Evolutionary conservation across 208 protist genomes (phyloP).

Genomic region (Herpetomonas samuelpessoai): DNA sequence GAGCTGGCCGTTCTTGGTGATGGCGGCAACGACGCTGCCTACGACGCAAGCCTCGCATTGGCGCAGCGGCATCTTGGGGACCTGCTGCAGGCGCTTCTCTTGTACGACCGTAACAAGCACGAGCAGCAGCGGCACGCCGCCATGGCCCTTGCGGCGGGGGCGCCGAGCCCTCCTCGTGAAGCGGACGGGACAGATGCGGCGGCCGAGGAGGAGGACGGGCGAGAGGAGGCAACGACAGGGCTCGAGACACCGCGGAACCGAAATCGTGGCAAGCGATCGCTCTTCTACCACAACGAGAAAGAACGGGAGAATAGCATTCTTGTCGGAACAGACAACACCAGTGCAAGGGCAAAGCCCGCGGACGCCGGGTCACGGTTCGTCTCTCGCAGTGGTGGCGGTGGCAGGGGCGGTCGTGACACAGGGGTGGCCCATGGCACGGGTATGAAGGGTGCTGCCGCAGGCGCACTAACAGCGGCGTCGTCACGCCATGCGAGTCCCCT

Average conservation of each 20-base stretch:
- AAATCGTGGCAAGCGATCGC: constrained; percentile 34
- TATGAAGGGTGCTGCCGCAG: neutral
- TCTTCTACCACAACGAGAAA: constrained; percentile 29
- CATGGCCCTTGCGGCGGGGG: neutral
- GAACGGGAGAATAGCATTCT: constrained; percentile 7
- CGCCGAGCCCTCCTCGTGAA: neutral
- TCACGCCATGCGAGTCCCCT: constrained; percentile 19
- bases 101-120: constrained; percentile 17
- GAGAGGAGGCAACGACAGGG: constrained; percentile 5
- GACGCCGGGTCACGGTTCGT: constrained; percentile 12
- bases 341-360: neutral
- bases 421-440: neutral
- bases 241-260: constrained; percentile 24
- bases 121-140: constrained; percentile 14
- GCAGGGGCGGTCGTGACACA: neutral
- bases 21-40: too few species aligned
- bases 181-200: neutral
- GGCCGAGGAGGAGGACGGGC: neutral
- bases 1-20: neutral
- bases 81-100: constrained; percentile 12
- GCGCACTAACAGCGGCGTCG: neutral
- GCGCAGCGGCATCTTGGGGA: constrained; percentile 6
- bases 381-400: constrained; percentile 5
- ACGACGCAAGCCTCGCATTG: too few species aligned
- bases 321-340: too few species aligned